Evolutionary conservation across 1,284 basidiomycete species (phyloP), one percentile per base, ranked within the genome.

Genomic region (Cryptococcus sp.): DNA sequence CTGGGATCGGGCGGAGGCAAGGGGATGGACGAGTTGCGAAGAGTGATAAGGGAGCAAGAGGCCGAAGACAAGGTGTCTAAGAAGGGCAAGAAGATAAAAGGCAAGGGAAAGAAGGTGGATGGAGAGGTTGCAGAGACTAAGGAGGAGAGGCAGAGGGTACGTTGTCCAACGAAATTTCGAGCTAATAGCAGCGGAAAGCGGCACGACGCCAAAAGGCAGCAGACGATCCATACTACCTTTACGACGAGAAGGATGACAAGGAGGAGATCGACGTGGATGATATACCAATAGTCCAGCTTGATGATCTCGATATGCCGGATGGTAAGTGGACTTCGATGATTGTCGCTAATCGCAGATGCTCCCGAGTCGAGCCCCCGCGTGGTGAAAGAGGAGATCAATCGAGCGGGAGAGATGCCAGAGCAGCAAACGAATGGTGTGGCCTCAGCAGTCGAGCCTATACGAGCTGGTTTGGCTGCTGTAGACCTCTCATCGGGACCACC

Each of bases 211-310:
- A 85, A 52, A 80, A 84, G 58, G 76, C 83, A 56, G 80, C 80
- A 43, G 86, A 88, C 56, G 88, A 93, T 68, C 90, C 90, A 9
- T 93, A 89, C 72, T 93, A 93, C 65, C 83, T 93, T 53, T 78
- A 81, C 33, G 66, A 67, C 49, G 57, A 63, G 42, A 55, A 58
- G 25, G 85, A 86, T 51, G 80, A 82, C 26, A 85, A 86, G 49
- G 80, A 82, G 48, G 64, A 73, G 39, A 76, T 71, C 16, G 65
- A 66, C 18, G 79, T 83, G 23, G 87, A 92, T 62, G 62, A 48
- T 37, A 93, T 94, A 70, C 87, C 91, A 0, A 81, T 94, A 24
- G 85, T 92, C 23, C 80, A 75, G 56, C 75, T 94, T 28, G 87
- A 93, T 35, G 61, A 71, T 43, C 51, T 31, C 12, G 47, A 50